Base-by-base conservation (phyloP, 1,139 yeast species). In the Kodamaea ohmeri region DNA sequence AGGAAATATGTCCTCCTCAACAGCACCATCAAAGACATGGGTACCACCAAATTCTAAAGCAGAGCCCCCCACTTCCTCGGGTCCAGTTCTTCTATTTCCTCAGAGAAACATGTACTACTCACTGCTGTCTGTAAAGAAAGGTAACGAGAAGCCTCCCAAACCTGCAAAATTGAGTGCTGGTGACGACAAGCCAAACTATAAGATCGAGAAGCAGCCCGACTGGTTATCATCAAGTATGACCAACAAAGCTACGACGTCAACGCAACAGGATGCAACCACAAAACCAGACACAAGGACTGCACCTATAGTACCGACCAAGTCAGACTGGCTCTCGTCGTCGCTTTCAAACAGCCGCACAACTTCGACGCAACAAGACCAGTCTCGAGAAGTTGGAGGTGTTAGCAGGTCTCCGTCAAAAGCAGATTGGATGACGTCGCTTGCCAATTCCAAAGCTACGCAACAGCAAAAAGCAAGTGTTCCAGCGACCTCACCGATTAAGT, bases 181-280 rank as follows among this genome's bases (percentile, higher is more conserved):
- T 37, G 37, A 5, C 39, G 48, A 6, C 32, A 37, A 11, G 24
- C 24, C 41, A 5, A 34, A 30, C 21, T 34, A 17, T 29, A 20
- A 12, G 16, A 28, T 37, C 16, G 25, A 28, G 25, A 40, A 36
- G 1, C 49, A 49, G 32, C 39, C 52, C 4, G 54, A 49, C 28
- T 52, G 56, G 54, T 45, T 55, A 3, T 43, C 55, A 5, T 48
- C 57, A 2, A 43, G 54, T 2, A 35, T 48, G 13, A 30, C 41
- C 22, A 45, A 47, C 26, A 40, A 40, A 26, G 44, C 33, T 7
- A 42, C 48, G 5, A 43, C 47, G 2, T 35, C 44, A 3, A 41
- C 44, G 3, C 21, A 26, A 3, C 47, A 44, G 21, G 46, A 38
- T 9, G 29, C 14, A 12, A 22, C 33, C 3, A n/a, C n/a, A n/a